Percentiles rank a stretch among this genome's conserved stretches.
Evolutionary conservation across 2,329 filamentous ascomycete genomes (phyloP).

Genomic region (Ophiostoma fasciatum): DNA sequence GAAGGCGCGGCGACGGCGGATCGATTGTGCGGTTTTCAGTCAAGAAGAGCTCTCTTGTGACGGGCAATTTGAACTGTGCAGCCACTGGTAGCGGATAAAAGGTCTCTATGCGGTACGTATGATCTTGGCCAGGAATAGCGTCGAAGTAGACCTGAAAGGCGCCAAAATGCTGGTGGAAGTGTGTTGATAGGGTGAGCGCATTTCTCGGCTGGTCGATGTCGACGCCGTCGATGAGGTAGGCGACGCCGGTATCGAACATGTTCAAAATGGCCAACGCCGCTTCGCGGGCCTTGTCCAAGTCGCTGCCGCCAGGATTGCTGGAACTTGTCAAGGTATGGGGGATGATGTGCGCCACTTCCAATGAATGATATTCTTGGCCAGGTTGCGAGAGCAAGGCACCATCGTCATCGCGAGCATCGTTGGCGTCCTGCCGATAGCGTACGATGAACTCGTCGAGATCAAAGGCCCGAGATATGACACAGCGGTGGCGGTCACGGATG

Average conservation of each 20-base stretch:
- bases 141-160: constrained; percentile 19
- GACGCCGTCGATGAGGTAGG: constrained; percentile 21
- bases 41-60: constrained; percentile 1
- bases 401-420: constrained; percentile 14
- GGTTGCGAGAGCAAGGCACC: constrained; percentile 10
- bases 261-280: constrained; percentile 23
- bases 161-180: constrained; percentile 18
- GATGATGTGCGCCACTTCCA: constrained; percentile 14
- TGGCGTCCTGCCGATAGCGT: constrained; percentile 6
- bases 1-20: constrained; percentile 1
- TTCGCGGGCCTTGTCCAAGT: constrained; percentile 14
- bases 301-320: background rate
- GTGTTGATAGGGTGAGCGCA: constrained; percentile 20
- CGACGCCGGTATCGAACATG: constrained; percentile 24
- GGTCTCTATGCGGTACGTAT: constrained; percentile 17
- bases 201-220: constrained; percentile 26
- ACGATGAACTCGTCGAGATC: constrained; percentile 6
- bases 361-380: background rate
- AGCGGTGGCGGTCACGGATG: constrained; percentile 17
- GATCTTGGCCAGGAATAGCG: constrained; percentile 10
- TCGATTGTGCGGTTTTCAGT: background rate
- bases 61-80: background rate
- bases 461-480: constrained; percentile 15
- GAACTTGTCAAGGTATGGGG: constrained; percentile 2
- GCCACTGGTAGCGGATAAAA: constrained; percentile 10